Conservation (phyloP, 139 green algal genomes). For the Ulvella scutata region DNA sequence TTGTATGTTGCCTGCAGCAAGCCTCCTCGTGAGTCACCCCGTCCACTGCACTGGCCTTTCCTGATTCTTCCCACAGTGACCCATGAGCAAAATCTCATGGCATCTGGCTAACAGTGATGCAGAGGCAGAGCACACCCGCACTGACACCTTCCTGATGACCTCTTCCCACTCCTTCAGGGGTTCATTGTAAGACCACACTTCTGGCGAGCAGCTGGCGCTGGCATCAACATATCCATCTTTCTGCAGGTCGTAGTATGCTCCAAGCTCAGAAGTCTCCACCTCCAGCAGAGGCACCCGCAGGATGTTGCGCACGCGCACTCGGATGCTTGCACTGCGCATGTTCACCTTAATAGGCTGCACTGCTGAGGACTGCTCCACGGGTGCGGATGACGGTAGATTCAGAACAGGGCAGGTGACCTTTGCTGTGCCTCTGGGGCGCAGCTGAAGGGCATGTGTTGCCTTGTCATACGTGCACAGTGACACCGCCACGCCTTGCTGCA, state of each 20-base stretch:
- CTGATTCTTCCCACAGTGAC: no score
- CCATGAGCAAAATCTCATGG: no score
- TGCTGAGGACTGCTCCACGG: no score
- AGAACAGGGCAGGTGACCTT: background rate
- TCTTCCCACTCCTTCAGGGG: background rate
- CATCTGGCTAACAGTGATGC: background rate
- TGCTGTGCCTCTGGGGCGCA: background rate
- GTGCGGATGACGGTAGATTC: background rate
- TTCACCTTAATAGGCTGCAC: no score
- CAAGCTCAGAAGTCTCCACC: background rate
- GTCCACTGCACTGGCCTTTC: no score
- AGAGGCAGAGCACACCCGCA: background rate
- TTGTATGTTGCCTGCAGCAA: no score
- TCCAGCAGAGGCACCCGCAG: background rate
- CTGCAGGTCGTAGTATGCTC: background rate
- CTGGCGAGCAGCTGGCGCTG: background rate
- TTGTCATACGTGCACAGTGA: background rate
- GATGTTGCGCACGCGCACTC: background rate
- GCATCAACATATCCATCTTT: background rate
- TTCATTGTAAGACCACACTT: background rate
- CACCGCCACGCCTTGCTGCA: background rate
- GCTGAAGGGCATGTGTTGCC: background rate
- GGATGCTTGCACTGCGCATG: background rate
- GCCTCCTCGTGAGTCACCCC: no score
- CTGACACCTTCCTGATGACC: background rate